phyloP scores from a whole-genome alignment of 768 basidiomycete species.

The Rhizopogon vinicolor region DNA sequence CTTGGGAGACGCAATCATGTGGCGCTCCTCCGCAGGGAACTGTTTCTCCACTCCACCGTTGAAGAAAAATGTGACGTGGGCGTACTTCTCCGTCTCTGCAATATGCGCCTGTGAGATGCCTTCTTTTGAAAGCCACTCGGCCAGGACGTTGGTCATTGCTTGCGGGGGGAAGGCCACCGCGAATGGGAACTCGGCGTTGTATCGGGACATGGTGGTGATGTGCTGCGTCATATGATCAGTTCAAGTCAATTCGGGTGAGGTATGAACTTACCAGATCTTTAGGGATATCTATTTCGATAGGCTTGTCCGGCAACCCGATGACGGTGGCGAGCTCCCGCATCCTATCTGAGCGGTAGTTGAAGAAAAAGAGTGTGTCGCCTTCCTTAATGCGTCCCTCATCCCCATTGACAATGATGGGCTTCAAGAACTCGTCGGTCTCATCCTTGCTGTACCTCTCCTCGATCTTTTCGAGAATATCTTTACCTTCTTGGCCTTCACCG shows the following conservation, averaged over 20 bases:
- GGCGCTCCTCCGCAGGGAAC: constrained; percentile 75
- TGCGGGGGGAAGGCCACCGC: constrained; percentile 90
- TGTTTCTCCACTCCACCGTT: constrained; percentile 96
- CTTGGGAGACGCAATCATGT: constrained; percentile 89
- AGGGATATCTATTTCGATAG: constrained; percentile 78
- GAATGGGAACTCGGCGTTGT: constrained; percentile 91
- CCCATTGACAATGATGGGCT: constrained; percentile 87
- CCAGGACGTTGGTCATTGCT: constrained; percentile 89
- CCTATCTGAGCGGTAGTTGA: constrained; percentile 96
- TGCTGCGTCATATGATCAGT: constrained; percentile 36
- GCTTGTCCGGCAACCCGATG: constrained; percentile 78
- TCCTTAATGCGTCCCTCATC: constrained; percentile 80
- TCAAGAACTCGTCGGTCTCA: constrained; percentile 92
- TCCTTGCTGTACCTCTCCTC: constrained; percentile 78
- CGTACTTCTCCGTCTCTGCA: constrained; percentile 98
- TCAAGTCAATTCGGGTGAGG: neutral
- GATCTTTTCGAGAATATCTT: constrained; percentile 58
- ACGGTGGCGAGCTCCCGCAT: constrained; percentile 89
- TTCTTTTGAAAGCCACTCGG: constrained; percentile 82
- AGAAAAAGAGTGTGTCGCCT: constrained; percentile 87
- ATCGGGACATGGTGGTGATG: constrained; percentile 92
- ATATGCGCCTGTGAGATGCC: constrained; percentile 85
- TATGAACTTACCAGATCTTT: constrained; percentile 61
- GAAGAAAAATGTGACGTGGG: constrained; percentile 98
- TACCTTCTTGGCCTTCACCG: constrained; percentile 56